A percentile compares a stretch with the other conserved stretches of the same genome.
Conservation (phyloP, 2,329 filamentous ascomycete species). For the Coniella vitis region DNA sequence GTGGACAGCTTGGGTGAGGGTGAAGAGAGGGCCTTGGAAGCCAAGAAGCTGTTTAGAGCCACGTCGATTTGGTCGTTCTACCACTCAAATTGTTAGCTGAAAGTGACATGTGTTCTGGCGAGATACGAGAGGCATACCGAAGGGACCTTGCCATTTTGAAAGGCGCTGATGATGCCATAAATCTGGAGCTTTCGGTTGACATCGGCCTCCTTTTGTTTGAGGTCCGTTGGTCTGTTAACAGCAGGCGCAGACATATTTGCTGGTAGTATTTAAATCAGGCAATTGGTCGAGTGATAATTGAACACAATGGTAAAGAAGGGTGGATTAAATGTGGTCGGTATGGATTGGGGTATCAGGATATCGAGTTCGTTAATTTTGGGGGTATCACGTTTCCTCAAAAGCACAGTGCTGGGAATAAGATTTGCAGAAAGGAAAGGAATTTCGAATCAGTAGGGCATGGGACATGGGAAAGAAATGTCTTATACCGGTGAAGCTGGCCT, state of each 20-base stretch:
- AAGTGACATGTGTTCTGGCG: not conserved
- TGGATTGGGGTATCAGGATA: conserved; percentile 8
- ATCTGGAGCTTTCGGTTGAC: conserved; percentile 92
- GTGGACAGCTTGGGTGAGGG: conserved; percentile 72
- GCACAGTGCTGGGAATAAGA: not conserved
- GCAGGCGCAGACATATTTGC: conserved; percentile 23
- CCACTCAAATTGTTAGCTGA: conserved; percentile 12
- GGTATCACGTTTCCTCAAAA: conserved; percentile 8
- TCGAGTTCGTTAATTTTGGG: not conserved
- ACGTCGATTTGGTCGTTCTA: conserved; percentile 95
- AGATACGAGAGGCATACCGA: conserved; percentile 52
- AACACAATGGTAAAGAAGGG: not conserved
- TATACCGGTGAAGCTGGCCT: conserved; percentile 1
- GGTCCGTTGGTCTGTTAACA: conserved; percentile 69
- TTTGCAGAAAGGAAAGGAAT: not conserved
- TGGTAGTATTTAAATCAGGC: not conserved
- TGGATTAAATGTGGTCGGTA: not conserved
- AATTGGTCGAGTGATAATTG: not conserved
- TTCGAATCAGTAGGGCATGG: not conserved
- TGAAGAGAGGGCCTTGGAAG: conserved; percentile 59
- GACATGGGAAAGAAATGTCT: conserved; percentile 7
- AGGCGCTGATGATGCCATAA: conserved; percentile 83
- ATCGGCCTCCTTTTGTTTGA: conserved; percentile 72
- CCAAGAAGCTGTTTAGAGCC: conserved; percentile 80
- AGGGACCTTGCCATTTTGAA: conserved; percentile 82